phyloP scores from a whole-genome alignment of 2,329 filamentous ascomycete genomes.

The Berkeleyomyces rouxiae region DNA sequence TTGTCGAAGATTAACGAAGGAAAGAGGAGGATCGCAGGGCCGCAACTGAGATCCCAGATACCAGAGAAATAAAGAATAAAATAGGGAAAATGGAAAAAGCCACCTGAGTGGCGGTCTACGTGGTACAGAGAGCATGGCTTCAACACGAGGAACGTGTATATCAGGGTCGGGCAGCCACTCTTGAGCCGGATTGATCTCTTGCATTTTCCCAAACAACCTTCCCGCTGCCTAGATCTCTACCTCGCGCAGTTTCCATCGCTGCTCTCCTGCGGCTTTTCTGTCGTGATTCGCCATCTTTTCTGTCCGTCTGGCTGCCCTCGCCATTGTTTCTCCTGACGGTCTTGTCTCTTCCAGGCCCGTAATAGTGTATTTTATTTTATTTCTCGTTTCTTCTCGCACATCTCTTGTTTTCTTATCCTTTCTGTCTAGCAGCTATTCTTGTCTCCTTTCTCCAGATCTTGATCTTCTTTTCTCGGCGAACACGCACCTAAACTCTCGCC shows the following conservation, averaged over 20 bases:
- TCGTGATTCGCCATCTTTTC: neutral
- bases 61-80: neutral
- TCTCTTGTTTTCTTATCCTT: neutral
- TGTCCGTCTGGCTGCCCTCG: neutral
- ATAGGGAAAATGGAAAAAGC: neutral
- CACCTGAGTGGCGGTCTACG: too few species aligned
- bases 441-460: neutral
- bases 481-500: neutral
- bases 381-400: neutral
- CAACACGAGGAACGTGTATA: neutral
- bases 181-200: neutral
- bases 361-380: neutral
- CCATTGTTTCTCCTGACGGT: neutral
- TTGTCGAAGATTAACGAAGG: too few species aligned
- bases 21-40: too few species aligned
- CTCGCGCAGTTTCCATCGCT: neutral
- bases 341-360: neutral
- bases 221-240: neutral
- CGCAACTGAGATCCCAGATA: too few species aligned
- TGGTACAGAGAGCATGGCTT: neutral
- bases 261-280: neutral
- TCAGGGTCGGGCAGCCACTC: neutral
- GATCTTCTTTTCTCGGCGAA: neutral
- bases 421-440: neutral
- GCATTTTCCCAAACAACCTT: neutral